A percentile compares a stretch with the other conserved stretches of the same genome.
Evolutionary conservation across 2,329 filamentous ascomycete species (phyloP).

Genomic region (Colletotrichum salicis): DNA sequence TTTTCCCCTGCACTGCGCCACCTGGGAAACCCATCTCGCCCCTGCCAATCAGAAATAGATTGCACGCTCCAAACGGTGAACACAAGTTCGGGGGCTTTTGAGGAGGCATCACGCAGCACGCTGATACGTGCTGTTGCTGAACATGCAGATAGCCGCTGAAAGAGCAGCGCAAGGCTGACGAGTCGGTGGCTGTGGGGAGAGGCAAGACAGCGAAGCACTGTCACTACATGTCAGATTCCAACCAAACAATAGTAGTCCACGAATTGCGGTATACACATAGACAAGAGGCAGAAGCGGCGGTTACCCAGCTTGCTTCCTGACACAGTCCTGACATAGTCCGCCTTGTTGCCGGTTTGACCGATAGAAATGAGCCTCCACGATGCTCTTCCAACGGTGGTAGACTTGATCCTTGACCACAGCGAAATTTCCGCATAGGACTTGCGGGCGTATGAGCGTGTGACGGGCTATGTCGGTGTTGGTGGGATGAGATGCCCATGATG

Average conservation of each 20-base stretch:
- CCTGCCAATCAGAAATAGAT: slow-evolving; percentile 12
- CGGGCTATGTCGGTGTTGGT: slow-evolving; percentile 6
- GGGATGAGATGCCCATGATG: slow-evolving; percentile 2
- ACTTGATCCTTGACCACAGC: slow-evolving; percentile 10
- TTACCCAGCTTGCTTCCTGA: not conserved
- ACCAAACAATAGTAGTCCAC: no score
- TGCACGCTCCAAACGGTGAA: not conserved
- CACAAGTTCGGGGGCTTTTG: slow-evolving; percentile 1
- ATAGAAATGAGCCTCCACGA: not conserved
- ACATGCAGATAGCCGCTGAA: slow-evolving; percentile 17
- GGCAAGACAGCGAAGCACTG: not conserved
- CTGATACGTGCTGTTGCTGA: not conserved
- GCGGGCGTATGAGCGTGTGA: slow-evolving; percentile 25
- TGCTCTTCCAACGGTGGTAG: not conserved
- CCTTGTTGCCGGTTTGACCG: not conserved
- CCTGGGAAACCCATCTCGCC: not conserved
- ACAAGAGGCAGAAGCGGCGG: no score
- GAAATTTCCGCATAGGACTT: slow-evolving; percentile 8
- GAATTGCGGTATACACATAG: not conserved
- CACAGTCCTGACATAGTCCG: no score
- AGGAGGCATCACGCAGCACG: not conserved
- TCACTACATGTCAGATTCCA: not conserved
- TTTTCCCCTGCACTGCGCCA: slow-evolving; percentile 22
- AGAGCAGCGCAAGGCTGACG: slow-evolving; percentile 14
- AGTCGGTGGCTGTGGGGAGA: not conserved